A percentile compares a stretch with the other conserved stretches of the same genome.
Conservation (phyloP, 2,329 filamentous ascomycete species). For the Trematosphaeria pertusa region DNA sequence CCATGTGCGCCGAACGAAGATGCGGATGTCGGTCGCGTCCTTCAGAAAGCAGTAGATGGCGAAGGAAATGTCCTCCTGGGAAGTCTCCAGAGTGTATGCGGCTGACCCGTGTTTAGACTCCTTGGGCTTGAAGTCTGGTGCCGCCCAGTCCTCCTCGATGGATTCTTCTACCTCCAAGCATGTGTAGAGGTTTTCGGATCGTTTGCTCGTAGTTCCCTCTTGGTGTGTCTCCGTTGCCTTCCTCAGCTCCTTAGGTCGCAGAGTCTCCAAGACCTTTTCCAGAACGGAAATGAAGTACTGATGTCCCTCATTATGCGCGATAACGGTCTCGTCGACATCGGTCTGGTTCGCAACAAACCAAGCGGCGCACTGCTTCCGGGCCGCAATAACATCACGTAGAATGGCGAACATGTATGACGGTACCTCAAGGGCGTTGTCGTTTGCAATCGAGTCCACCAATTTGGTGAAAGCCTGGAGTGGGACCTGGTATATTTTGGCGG, state of each 20-base stretch:
- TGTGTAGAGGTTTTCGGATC: background rate
- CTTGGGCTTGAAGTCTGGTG: slow-evolving; percentile 1
- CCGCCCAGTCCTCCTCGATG: slow-evolving; percentile 4
- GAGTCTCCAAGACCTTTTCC: background rate
- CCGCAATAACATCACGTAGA: slow-evolving; percentile 18
- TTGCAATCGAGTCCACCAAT: slow-evolving; percentile 11
- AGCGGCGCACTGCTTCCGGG: slow-evolving; percentile 17
- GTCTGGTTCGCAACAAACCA: slow-evolving; percentile 17
- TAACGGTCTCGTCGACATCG: background rate
- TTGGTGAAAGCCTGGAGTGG: slow-evolving; percentile 3
- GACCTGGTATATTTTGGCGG: background rate
- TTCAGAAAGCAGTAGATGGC: slow-evolving; percentile 36
- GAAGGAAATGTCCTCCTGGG: slow-evolving; percentile 18
- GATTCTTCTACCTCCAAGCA: background rate
- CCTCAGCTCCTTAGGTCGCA: background rate
- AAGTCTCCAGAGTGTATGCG: slow-evolving; percentile 14
- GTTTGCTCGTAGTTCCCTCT: background rate
- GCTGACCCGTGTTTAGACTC: background rate
- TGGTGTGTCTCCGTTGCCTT: background rate
- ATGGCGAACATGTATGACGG: slow-evolving; percentile 11
- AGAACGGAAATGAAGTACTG: slow-evolving; percentile 14
- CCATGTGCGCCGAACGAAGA: slow-evolving; percentile 39
- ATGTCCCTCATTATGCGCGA: slow-evolving; percentile 14
- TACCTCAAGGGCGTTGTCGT: slow-evolving; percentile 1
- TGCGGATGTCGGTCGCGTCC: slow-evolving; percentile 36